Base-by-base conservation (phyloP, 1,139 yeast species). In the Diutina scorzettiae region DNA sequence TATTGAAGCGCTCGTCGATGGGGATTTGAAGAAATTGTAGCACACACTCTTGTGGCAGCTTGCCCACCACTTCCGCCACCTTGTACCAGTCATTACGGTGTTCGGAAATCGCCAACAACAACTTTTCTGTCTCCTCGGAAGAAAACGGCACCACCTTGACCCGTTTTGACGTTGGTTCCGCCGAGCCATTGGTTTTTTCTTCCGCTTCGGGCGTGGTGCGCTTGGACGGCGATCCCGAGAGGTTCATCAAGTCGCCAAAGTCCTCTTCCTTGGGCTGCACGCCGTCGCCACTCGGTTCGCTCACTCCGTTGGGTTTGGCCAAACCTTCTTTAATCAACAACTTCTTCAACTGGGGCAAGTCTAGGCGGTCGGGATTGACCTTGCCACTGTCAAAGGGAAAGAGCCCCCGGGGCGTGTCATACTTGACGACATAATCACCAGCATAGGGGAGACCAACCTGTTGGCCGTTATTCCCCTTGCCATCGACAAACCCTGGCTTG, bases 371-470 rank as follows among this genome's bases (percentile, higher is more conserved):
- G 3, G 73, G 69, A 30, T 77, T 76, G 44, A 72, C 64, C 46
- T 77, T 78, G 55, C 75, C 79, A 18, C 87, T 80, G 55, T 87
- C 93, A 60, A 89, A 91, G 20, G 98, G 98, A 57, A 87, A 89
- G 50, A 89, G 64, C 0, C 97, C 97, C 49, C 96, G 72, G 41
- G 98, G 98, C 0, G 96, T 85, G 60, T 93, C 98, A 52, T 79
- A 80, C 45, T 72, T 76, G 2, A 80, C 77, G 34, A 74, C 71
- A 53, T 72, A 80, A 47, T 79, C 85, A 19, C 83, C 82, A 8
- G 89, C 76, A 49, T 67, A 76, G 9, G 87, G 89, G 44, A 69
- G 61, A 4, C 71, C 71, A 25, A 65, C 71, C 53, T 59, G 64
- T 32, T 57, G 59, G 1, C 73, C 73, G 50, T 66, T 66, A 18